Conservation (phyloP, 345 rosid genomes). For the Gossypium longicalyx region DNA sequence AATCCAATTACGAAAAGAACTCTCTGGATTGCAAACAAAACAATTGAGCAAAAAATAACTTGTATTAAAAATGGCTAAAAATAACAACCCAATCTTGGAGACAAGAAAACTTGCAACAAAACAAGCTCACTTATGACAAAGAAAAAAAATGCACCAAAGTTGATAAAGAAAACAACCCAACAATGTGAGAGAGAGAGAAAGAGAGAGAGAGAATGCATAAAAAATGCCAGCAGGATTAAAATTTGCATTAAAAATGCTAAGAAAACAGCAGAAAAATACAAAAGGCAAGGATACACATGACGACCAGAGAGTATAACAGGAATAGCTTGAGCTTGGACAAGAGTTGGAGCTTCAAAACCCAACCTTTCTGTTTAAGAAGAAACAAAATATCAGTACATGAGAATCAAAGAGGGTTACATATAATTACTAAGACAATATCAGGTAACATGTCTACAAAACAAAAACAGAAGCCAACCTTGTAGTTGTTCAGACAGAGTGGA, state of each 20-base stretch:
- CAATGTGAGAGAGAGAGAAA: background rate
- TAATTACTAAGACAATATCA: background rate
- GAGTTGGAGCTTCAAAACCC: constrained; percentile 80
- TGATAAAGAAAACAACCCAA: background rate
- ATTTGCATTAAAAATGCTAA: background rate
- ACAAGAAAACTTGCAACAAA: background rate
- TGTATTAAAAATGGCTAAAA: background rate
- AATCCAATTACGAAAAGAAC: background rate
- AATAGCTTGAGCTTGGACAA: constrained; percentile 86
- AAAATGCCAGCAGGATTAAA: background rate
- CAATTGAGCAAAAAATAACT: background rate
- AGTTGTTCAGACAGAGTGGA: constrained; percentile 54
- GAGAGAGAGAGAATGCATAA: background rate
- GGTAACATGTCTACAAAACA: background rate
- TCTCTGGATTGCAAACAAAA: background rate
- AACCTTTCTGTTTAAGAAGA: constrained; percentile 53
- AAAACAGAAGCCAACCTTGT: constrained; percentile 31
- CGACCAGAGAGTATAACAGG: constrained; percentile 89
- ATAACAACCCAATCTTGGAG: background rate
- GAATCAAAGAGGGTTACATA: background rate
- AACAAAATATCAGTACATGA: background rate
- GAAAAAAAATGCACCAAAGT: background rate
- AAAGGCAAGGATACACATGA: constrained; percentile 67
- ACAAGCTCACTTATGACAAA: background rate
- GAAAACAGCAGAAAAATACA: background rate